phyloP scores from a whole-genome alignment of 176 grass and related monocot species.

The Raddia guianensis region DNA sequence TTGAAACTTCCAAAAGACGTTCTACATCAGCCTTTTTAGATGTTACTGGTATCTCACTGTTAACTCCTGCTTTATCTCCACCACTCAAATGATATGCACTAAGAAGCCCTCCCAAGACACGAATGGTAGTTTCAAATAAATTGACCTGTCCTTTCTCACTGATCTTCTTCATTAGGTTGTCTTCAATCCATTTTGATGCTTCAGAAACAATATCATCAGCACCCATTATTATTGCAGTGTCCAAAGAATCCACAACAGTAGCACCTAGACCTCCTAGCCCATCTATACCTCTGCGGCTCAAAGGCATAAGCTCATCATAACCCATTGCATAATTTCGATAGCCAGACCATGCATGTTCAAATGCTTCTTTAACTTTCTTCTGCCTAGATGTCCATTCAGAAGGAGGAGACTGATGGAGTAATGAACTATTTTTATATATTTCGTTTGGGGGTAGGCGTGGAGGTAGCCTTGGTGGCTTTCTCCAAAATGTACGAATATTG shows the following conservation, averaged over 20 bases:
- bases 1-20: conserved; percentile 73
- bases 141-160: conserved; percentile 92
- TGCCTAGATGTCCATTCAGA: conserved; percentile 65
- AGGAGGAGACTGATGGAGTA: conserved; percentile 37
- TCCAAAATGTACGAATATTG: conserved; percentile 64
- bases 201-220: conserved; percentile 75
- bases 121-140: conserved; percentile 96
- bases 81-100: conserved; percentile 93
- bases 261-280: conserved; percentile 95
- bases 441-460: conserved; percentile 79
- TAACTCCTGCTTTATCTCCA: conserved; percentile 42
- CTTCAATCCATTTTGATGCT: conserved; percentile 88
- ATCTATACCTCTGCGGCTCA: conserved; percentile 76
- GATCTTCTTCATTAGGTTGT: conserved; percentile 76
- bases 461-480: conserved; percentile 77
- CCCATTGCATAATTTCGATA: conserved; percentile 85
- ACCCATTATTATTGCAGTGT: conserved; percentile 97
- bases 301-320: conserved; percentile 95
- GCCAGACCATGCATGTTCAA: conserved; percentile 92
- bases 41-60: conserved; percentile 58
- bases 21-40: conserved; percentile 60
- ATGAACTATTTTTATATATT: conserved; percentile 64
- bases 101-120: conserved; percentile 98
- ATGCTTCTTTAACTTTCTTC: conserved; percentile 94
- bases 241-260: conserved; percentile 87